A percentile compares a stretch with the other conserved stretches of the same genome.
These are phyloP conservation scores for Syncephalastrum monosporum DNA, from an alignment of 371 early-diverging fungal species.

Conservation along the genomic window DNA sequence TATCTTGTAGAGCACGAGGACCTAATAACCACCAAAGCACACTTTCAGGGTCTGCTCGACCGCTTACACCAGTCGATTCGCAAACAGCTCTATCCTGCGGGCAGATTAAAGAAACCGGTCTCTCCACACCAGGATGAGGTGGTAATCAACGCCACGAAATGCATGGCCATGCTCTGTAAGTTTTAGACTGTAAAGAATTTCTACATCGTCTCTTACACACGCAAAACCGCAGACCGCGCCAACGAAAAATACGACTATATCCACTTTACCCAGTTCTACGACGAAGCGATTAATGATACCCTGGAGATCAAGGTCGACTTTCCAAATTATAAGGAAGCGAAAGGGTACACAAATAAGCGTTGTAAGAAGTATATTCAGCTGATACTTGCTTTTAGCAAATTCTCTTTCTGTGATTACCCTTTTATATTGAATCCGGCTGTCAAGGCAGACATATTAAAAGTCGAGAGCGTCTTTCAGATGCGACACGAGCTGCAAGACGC, in stretches of 20 bases:
- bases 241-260: constrained; percentile 51
- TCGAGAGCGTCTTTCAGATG: constrained; percentile 82
- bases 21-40: constrained; percentile 5
- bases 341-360: constrained; percentile 38
- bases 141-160: constrained; percentile 44
- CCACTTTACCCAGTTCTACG: constrained; percentile 68
- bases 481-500: constrained; percentile 68
- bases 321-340: constrained; percentile 70
- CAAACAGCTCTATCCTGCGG: constrained; percentile 4
- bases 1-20: constrained; percentile 22
- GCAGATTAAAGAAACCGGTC: constrained; percentile 9
- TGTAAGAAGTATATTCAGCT: background rate
- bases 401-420: constrained; percentile 80
- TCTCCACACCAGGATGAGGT: constrained; percentile 39
- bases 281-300: constrained; percentile 68
- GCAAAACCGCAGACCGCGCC: constrained; percentile 28
- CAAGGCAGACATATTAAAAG: constrained; percentile 81
- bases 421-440: constrained; percentile 75
- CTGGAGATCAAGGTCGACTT: constrained; percentile 85
- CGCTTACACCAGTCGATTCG: constrained; percentile 28
- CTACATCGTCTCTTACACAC: background rate
- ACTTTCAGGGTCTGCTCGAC: constrained; percentile 15
- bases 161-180: constrained; percentile 47
- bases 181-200: background rate
- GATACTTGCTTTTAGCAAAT: constrained; percentile 25